Evolutionary conservation across 257 asterid species (phyloP).

Genomic region (Misopates orontium): DNA sequence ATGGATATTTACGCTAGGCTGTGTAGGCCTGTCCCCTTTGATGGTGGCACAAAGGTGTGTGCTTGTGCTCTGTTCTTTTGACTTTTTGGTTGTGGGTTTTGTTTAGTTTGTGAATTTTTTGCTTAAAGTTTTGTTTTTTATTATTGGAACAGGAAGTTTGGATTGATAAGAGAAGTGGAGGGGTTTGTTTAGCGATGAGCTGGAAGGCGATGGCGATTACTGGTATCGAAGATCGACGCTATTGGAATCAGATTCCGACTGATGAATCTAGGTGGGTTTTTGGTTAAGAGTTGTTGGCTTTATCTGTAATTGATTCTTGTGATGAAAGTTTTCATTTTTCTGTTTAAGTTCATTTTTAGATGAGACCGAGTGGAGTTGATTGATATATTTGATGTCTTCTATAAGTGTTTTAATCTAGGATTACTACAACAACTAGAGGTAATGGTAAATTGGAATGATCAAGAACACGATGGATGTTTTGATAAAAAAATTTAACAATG

Average conservation of each 20-base stretch:
- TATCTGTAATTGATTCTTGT: not conserved
- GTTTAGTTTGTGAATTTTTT: not conserved
- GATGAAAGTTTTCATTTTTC: not conserved
- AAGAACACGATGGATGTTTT: not conserved
- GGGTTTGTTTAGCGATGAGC: slow-evolving; percentile 71
- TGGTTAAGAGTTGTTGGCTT: not conserved
- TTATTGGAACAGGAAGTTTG: slow-evolving; percentile 57
- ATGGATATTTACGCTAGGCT: slow-evolving; percentile 63
- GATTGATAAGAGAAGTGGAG: slow-evolving; percentile 83
- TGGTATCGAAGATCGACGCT: slow-evolving; percentile 87
- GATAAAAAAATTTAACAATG: no score
- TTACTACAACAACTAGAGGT: not conserved
- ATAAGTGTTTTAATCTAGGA: not conserved
- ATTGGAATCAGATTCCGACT: slow-evolving; percentile 73
- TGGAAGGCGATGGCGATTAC: slow-evolving; percentile 75
- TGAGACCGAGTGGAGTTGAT: not conserved
- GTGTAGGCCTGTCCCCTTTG: slow-evolving; percentile 52
- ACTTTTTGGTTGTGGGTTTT: not conserved
- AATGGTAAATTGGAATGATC: not conserved
- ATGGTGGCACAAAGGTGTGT: slow-evolving; percentile 68
- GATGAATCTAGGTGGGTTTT: slow-evolving; percentile 78
- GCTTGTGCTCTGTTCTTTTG: not conserved
- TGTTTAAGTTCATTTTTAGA: not conserved
- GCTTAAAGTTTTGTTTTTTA: not conserved
- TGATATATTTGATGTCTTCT: not conserved